These are phyloP conservation scores for Plasmopara muralis DNA, from an alignment of 352 stramenopile genomes.

Conservation along the genomic window DNA sequence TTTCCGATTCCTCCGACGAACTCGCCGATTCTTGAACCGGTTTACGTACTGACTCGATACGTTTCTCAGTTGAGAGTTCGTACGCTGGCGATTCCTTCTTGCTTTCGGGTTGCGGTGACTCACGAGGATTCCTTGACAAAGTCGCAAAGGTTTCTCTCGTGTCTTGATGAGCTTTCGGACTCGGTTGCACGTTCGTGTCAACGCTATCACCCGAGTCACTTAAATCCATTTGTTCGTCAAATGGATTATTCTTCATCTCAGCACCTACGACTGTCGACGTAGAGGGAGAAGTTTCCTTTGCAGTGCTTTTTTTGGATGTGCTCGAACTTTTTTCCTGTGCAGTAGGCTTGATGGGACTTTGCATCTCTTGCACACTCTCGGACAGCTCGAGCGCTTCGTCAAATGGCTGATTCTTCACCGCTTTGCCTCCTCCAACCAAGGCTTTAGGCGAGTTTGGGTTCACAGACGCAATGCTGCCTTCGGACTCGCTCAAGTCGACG, in stretches of 20 bases:
- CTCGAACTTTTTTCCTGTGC: slow-evolving; percentile 12
- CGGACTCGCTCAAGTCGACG: slow-evolving; percentile 83
- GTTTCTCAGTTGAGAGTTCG: slow-evolving; percentile 16
- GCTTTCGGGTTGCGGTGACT: slow-evolving; percentile 11
- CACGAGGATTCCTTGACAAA: slow-evolving; percentile 4
- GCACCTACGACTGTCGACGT: slow-evolving; percentile 8
- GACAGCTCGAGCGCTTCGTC: slow-evolving; percentile 81
- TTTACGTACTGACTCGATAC: slow-evolving; percentile 41
- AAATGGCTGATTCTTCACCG: slow-evolving; percentile 74
- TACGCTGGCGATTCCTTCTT: slow-evolving; percentile 6
- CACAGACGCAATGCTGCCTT: slow-evolving; percentile 45
- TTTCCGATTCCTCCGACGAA: slow-evolving; percentile 60
- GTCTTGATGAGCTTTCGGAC: slow-evolving; percentile 30
- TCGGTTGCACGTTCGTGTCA: slow-evolving; percentile 71
- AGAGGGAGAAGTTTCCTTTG: slow-evolving; percentile 5
- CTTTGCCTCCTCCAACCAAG: slow-evolving; percentile 8
- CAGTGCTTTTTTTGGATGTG: not conserved
- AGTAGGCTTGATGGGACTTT: slow-evolving; percentile 43
- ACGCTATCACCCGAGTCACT: slow-evolving; percentile 83
- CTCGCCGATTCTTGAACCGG: slow-evolving; percentile 51
- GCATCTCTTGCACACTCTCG: slow-evolving; percentile 66
- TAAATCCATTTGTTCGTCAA: slow-evolving; percentile 82
- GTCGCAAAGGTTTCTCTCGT: slow-evolving; percentile 13
- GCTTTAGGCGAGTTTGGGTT: slow-evolving; percentile 60
- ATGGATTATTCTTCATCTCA: slow-evolving; percentile 80